Evolutionary conservation across 768 basidiomycete genomes (phyloP), one percentile per base, ranked within the genome.

Genomic region (Pisolithus orientalis): DNA sequence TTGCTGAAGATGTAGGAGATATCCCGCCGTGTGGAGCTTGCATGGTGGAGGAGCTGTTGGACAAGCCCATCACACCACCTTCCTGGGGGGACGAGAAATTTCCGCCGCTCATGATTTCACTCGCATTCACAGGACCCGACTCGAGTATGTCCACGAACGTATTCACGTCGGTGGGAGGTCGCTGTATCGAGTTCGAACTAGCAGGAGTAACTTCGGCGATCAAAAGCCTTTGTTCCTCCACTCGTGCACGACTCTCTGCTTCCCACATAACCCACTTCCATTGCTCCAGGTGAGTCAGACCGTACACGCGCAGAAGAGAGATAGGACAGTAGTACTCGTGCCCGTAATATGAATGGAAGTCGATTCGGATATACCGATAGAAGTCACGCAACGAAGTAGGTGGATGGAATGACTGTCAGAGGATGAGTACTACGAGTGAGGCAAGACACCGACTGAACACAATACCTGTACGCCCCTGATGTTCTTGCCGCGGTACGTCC

Each of bases 241-340:
- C 63, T 50, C 78, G 77, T 1, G 73, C 74, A 38, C 67, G 73
- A 57, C 85, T 86, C 63, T 88, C 85, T 4, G 74, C 78, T 59
- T 87, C 82, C 88, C 89, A 92, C 6, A 75, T 74, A 46, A 91
- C 90, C 87, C 91, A 89, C 60, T 95, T 94, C 83, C 90, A 98
- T 60, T 94, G 83, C 56, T 98, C 94, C 57, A 98, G 83, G 71
- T 98, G 94, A 1, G 94, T 97, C 50, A 95, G 82, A 5, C 96
- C 96, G 56, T 94, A 98, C 1, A 96, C 93, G 28, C 93, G 85
- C 16, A 98, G 77, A 1, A 97, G 80, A 0, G 90, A 94, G 16
- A 98, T 76, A 0, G 96, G 96, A 62, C 96, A 99, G 65, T 94
- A 98, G 70, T 87, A 98, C 68, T 99, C 96, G 61, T 82, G 87